These are phyloP conservation scores for Sugiyamaella japonica DNA, from an alignment of 1,139 yeast genomes.

Conservation along the genomic window DNA sequence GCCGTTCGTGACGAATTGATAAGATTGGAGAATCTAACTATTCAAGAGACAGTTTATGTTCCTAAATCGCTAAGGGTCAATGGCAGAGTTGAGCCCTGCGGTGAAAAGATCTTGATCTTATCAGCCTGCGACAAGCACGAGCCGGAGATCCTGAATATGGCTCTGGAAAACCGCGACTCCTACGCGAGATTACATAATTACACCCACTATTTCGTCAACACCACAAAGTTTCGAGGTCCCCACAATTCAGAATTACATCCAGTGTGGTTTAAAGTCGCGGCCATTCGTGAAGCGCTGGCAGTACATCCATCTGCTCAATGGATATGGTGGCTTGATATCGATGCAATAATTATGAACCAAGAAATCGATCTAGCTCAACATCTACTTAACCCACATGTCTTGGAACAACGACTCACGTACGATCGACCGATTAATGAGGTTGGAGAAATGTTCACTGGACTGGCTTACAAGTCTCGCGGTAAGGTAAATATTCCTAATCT, in stretches of 20 bases:
- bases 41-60: slow-evolving; percentile 6
- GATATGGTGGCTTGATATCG: slow-evolving; percentile 41
- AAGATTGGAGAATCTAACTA: slow-evolving; percentile 9
- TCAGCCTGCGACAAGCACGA: slow-evolving; percentile 37
- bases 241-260: slow-evolving; percentile 24
- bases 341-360: slow-evolving; percentile 28
- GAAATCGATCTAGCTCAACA: slow-evolving; percentile 27
- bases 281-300: slow-evolving; percentile 34
- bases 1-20: slow-evolving; percentile 13
- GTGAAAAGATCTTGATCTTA: slow-evolving; percentile 34
- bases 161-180: slow-evolving; percentile 37
- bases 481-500: slow-evolving; percentile 27
- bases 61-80: slow-evolving; percentile 12
- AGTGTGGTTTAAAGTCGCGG: slow-evolving; percentile 38
- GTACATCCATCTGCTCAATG: slow-evolving; percentile 36
- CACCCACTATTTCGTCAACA: slow-evolving; percentile 35
- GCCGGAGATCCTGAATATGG: slow-evolving; percentile 31
- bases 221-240: slow-evolving; percentile 25
- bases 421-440: slow-evolving; percentile 29
- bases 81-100: slow-evolving; percentile 30
- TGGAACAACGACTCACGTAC: slow-evolving; percentile 31
- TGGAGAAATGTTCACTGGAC: slow-evolving; percentile 31
- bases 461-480: slow-evolving; percentile 21
- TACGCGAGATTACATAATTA: slow-evolving; percentile 39
- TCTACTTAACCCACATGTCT: slow-evolving; percentile 33